Base-by-base conservation (phyloP, 352 stramenopile genomes). In the Globisporangium heterothallicum region DNA sequence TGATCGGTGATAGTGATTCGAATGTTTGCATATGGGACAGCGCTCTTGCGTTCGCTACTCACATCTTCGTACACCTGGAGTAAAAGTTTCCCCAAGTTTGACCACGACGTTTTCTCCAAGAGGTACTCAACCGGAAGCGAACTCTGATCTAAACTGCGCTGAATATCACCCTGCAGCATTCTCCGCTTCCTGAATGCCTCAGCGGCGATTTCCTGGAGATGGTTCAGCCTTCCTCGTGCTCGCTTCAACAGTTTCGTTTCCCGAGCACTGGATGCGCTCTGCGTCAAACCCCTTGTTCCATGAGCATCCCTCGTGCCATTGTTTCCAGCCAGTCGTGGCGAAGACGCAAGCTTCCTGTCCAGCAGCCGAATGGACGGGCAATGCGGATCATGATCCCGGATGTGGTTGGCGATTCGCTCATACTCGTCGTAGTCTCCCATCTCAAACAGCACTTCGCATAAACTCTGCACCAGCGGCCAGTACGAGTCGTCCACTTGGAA, bases 61-160 rank as follows among this genome's bases (percentile, higher is more conserved):
- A 64, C 66, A 6, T 89, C 78, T 25, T 89, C 75, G 49, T 80
- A 86, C 2, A 73, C 72, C 57, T 84, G 64, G 16, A 89, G 57
- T 30, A 89, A 53, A 8, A 89, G 34, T 58, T 83, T 75, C 1
- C 78, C 78, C 3, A 89, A 49, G 19, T 35, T 66, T 32, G 48
- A 61, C 78, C 78, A 89, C 8, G 75, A 84, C 1, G 53, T 50
- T 35, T 72, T 44, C 24, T 70, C 56, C 26, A 89, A 53, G 19
- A 68, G 40, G 49, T 82, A 89, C 38, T 59, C 53, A 5, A 72
- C 56, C 10, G 58, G 22, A 16, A 51, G 22, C 13, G 50, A 65
- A 25, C 29, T 54, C 8, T 21, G 44, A 24, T 55, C 32, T 34
- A 74, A n/a, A 19, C 58, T 25, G 9, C 59, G 49, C 21, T 59